Base-by-base conservation (phyloP, 2,329 filamentous ascomycete species). In the Graphilbum sp. region DNA sequence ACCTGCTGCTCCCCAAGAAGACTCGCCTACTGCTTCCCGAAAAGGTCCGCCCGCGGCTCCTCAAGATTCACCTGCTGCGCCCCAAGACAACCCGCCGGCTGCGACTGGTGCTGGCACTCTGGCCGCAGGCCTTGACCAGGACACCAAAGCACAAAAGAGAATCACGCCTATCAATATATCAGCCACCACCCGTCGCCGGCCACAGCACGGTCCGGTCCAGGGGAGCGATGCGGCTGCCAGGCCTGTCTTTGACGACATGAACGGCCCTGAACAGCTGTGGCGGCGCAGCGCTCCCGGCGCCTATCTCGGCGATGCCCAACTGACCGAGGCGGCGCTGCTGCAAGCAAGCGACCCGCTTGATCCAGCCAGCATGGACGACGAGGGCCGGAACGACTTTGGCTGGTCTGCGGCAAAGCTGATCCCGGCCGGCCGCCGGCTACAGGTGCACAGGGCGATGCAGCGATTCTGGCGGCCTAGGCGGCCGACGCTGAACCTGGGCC, bases 351-450 rank as follows among this genome's bases (percentile, higher is more conserved):
- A 46, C 15, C 42, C 41, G 2, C 32, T 43, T 2, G 27, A 37
- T 11, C 7, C 20, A 0, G 15, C 12, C 6, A 20, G 31, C 15
- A 4, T 15, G n/a, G 34, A 34, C 1, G 34, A 34, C 31, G 31
- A 12, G 12, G 30, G 15, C 12, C 11, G 17, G 6, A 12, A 16
- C 10, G 32, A 31, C 9, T 47, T 47, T 25, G 19, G 39, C 25
- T 47, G 45, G 45, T 25, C 27, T 1, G 17, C 9, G 5, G 16
- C 38, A 1, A 16, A 49, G 12, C 38, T 40, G 2, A 47, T 64
- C 1, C 59, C 64, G 2, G 51, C 52, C 5, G 68, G 66, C 0
- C 61, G 58, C 24, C 58, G 62, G 32, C 46, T 60, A 2, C 66
- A 63, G 38, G 59, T 66, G 3, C 48, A 62, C 38, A 52, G 46